Base-by-base conservation (phyloP, 1,284 basidiomycete species). In the Apiotrichum laibachii region DNA sequence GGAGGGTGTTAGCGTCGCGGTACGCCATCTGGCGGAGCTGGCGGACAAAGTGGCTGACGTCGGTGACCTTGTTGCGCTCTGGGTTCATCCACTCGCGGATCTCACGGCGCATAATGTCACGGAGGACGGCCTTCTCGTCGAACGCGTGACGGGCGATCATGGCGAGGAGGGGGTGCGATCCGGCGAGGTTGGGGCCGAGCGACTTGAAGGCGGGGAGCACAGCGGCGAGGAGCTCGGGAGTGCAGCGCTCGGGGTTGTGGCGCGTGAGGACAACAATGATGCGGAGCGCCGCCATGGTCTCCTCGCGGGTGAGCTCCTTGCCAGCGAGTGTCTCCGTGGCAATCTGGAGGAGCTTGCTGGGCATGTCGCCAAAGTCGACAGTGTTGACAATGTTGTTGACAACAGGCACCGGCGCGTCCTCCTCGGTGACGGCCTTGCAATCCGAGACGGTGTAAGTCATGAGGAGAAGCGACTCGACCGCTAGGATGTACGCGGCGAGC, bases 111-210 rank as follows among this genome's bases (percentile, higher is more conserved):
- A 99, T 94, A 61, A 90, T 83, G 8, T 81, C 80, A 56, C 85
- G 83, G 35, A 98, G 75, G 1, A 84, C 84, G 8, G 79, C 72
- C 6, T 82, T 71, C 65, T 93, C 89, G 77, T 99, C 96, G 54
- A 95, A 85, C 55, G 92, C 80, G 73, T 99, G 95, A 4, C 96
- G 88, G 19, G 97, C 81, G 58, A 98, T 88, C 70, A 90, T 89
- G 21, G 88, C 86, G 50, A 92, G 85, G 73, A 93, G 90, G 0
- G 89, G 86, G 58, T 92, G 90, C 64, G 88, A 89, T 33, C 88
- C 86, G 47, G 44, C 56, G 53, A 72, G 62, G 63, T 64, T 72
- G 58, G 57, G 51, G 18, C 43, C 46, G 0, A 86, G 82, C 9
- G 80, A 74, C 61, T 64, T 61, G 62, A 89, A 79, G 46, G 85